These are phyloP conservation scores for Tetracentron sinense DNA, from an alignment of 164 flowering plant genomes.

Conservation along the genomic window DNA sequence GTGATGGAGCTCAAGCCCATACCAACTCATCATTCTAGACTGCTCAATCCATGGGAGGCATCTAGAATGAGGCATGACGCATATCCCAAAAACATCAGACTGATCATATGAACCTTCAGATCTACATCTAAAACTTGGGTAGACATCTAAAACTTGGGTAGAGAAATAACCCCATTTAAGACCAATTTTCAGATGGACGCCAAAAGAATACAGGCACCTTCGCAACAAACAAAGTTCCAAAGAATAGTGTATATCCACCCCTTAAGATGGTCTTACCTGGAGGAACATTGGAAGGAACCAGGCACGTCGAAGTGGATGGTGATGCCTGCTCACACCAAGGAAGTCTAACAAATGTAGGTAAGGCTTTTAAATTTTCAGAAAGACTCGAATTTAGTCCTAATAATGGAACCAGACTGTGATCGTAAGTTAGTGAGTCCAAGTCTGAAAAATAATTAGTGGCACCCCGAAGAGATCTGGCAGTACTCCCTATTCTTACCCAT, in stretches of 20 bases:
- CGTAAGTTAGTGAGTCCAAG: constrained; percentile 50
- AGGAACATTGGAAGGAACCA: constrained; percentile 21
- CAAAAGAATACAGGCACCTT: not conserved
- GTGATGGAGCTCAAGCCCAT: too few species aligned
- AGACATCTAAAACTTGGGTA: too few species aligned
- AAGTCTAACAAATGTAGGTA: constrained; percentile 6
- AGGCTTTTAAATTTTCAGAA: constrained; percentile 16
- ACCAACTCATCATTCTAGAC: too few species aligned
- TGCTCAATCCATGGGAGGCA: too few species aligned
- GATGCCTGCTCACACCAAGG: constrained; percentile 18
- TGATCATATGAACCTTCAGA: too few species aligned
- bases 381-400: constrained; percentile 14
- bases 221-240: constrained; percentile 2
- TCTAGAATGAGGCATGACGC: too few species aligned
- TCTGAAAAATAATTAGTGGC: constrained; percentile 29
- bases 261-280: constrained; percentile 28
- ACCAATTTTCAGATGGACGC: constrained; percentile 6
- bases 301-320: constrained; percentile 23
- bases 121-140: too few species aligned
- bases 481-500: constrained; percentile 59
- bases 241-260: constrained; percentile 8
- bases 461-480: constrained; percentile 29
- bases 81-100: too few species aligned
- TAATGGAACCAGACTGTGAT: constrained; percentile 46
- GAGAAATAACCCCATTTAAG: constrained; percentile 2